Percentiles rank a stretch among this genome's conserved stretches.
These are phyloP conservation scores for Colletotrichum sp. DNA, from an alignment of 2,329 filamentous ascomycete species.

Conservation along the genomic window DNA sequence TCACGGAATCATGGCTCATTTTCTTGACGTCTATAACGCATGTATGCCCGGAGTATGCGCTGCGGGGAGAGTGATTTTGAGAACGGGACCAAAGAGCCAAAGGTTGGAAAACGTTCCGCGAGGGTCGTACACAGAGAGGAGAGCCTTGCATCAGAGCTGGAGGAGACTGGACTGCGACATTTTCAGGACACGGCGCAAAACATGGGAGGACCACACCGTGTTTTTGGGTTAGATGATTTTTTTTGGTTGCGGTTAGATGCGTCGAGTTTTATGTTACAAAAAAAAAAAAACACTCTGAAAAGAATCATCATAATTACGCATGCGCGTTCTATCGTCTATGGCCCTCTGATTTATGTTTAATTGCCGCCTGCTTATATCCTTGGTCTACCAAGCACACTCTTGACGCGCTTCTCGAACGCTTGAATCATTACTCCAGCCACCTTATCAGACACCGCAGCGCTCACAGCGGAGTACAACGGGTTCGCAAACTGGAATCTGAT, in stretches of 20 bases:
- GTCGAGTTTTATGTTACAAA: not conserved
- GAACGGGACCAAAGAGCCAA: not conserved
- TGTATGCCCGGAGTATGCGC: slow-evolving; percentile 23
- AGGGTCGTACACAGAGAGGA: not conserved
- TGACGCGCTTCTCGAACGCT: slow-evolving; percentile 86
- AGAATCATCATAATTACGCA: not conserved
- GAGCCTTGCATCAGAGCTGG: slow-evolving; percentile 4
- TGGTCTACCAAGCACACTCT: slow-evolving; percentile 51
- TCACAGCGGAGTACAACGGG: slow-evolving; percentile 84
- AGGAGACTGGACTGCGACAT: not conserved
- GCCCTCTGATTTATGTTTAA: not conserved
- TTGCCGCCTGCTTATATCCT: not conserved
- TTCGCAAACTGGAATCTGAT: slow-evolving; percentile 88
- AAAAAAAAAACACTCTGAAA: not conserved
- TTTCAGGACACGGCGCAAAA: slow-evolving; percentile 1
- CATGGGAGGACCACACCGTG: not conserved
- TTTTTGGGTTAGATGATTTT: not conserved
- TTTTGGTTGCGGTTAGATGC: not conserved
- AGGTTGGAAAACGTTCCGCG: not conserved
- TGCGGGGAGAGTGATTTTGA: not conserved
- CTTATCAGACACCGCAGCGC: slow-evolving; percentile 80
- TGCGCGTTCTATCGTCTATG: not conserved
- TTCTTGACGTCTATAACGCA: slow-evolving; percentile 15
- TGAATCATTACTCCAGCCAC: slow-evolving; percentile 89
- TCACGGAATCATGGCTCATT: slow-evolving; percentile 6